Evolutionary conservation across 805 yeast species (phyloP), one percentile per base, ranked within the genome.

Genomic region (Monosporozyma solicola): DNA sequence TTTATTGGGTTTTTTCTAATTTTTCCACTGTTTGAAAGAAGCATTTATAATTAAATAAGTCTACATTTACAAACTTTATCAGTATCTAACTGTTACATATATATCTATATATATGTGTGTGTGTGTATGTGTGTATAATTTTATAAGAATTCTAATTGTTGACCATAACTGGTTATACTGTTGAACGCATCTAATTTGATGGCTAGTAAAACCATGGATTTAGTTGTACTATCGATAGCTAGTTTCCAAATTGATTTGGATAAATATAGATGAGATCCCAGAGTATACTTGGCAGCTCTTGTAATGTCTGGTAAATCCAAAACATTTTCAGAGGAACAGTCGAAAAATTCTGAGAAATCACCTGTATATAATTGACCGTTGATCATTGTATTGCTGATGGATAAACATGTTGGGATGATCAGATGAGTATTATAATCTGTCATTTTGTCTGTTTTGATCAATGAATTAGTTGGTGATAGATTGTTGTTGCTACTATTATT

Each of bases 161-260:
- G 58, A 47, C 55, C 55, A 29, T 52, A 61, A 47, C 62, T 60
- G 37, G 52, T 60, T 3, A 49, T 51, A 9, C 57, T 58, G 15
- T 48, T 29, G 46, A 58, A 59, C 7, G 60, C 49, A 16, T 59
- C 57, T 7, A 60, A 60, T 50, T 60, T 63, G 32, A 60, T 47
- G 3, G 62, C 65, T 10, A 62, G 50, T 49, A 62, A 37, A 41
- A 60, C 53, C 10, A 62, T 6, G 41, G 55, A 50, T 6, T 55
- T 54, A 35, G 53, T 50, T 8, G 53, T 54, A 24, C 52, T 45
- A 15, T 53, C 51, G 11, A 60, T 50, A 13, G 60, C 64, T 20
- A 63, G 27, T 51, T 60, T 62, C 66, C 67, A 63, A 20, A 61
- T 22, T 6, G 62, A 60, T 44, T 57, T 60, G 1, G 57, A 48